A percentile compares a stretch with the other conserved stretches of the same genome.
Evolutionary conservation across 257 asterid genomes (phyloP).

Genomic region (Misopates orontium): DNA sequence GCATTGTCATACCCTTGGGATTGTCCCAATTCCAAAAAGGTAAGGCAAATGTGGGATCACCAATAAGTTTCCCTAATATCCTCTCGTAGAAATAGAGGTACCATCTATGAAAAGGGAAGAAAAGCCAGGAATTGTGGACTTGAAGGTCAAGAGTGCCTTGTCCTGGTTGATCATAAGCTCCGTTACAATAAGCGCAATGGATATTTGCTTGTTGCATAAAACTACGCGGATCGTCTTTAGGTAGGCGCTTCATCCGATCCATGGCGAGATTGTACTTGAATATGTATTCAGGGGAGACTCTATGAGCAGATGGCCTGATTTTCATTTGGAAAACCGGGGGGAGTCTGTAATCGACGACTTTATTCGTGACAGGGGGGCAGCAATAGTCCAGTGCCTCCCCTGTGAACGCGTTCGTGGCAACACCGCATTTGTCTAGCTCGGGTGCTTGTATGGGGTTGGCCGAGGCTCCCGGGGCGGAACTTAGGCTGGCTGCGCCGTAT

Average conservation of each 20-base stretch:
- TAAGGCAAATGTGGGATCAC: conserved; percentile 39
- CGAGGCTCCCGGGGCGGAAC: conserved; percentile 17
- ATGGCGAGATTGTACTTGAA: conserved; percentile 37
- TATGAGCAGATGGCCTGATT: conserved; percentile 31
- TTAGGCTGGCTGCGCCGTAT: conserved; percentile 34
- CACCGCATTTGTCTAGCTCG: conserved; percentile 30
- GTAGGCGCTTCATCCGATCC: conserved; percentile 34
- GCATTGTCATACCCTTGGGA: conserved; percentile 43
- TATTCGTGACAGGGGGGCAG: conserved; percentile 16
- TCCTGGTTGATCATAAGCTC: conserved; percentile 37
- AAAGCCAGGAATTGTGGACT: conserved; percentile 45
- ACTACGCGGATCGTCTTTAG: conserved; percentile 38
- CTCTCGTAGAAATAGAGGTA: conserved; percentile 46
- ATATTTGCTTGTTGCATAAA: conserved; percentile 41
- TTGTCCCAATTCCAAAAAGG: conserved; percentile 55
- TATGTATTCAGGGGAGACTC: conserved; percentile 14
- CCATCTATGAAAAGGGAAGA: conserved; percentile 52
- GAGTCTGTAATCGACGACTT: conserved; percentile 29
- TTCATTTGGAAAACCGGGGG: conserved; percentile 12
- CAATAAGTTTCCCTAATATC: conserved; percentile 34
- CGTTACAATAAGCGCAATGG: conserved; percentile 52
- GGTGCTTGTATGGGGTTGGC: conserved; percentile 32
- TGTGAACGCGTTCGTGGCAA: background rate
- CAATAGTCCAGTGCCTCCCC: conserved; percentile 5
- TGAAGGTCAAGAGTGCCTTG: conserved; percentile 28